Evolutionary conservation across 2,329 filamentous ascomycete species (phyloP), one percentile per base, ranked within the genome.

Genomic region (Emergomyces africanus): DNA sequence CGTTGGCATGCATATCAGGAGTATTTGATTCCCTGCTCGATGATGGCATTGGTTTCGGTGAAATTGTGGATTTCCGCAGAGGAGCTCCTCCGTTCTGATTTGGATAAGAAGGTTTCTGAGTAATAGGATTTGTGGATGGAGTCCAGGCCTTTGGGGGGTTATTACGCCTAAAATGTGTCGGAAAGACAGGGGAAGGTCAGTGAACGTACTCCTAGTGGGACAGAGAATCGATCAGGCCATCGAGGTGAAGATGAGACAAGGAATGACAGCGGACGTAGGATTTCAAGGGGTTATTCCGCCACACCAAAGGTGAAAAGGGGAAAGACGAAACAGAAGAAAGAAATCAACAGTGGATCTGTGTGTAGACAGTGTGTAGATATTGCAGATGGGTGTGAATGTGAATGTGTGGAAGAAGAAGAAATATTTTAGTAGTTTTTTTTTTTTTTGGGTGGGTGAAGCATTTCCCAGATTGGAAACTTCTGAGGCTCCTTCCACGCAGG

Each of bases 141-240:
- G 78, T 77, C 83, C 83, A 86, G 67, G 81, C 81, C 71, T 81
- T 83, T 64, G 79, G 80, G 54, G 78, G 76, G 70, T 71, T 80
- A 73, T 75, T 79, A 76, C 72, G 80, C 77, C 74, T 73, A 64
- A 28, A 48, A 48, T 28, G 63, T 54, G 58, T 61, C 62, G 51
- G 51, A 37, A 57, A 54, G 33, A 41, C 28, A 5, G 42, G 50
- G 39, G 56, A 23, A 42, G 30, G 55, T 46, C 39, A 59, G 39
- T 37, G 25, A 51, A 39, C 25, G 59, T 48, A 30, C 37, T 42
- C 23, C 23, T n/a, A 53, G 28, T 30, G 23, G 54, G 23, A 37
- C 14, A 14, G 33, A 33, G 25, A 60, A 49, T 33, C 39, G 30
- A 57, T 50, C 37, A 50, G 33, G 44, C 15, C 54, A 44, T 30